A percentile compares a stretch with the other conserved stretches of the same genome.
These are phyloP conservation scores for Pterulicium gracile DNA, from an alignment of 1,284 basidiomycete species.

Conservation along the genomic window DNA sequence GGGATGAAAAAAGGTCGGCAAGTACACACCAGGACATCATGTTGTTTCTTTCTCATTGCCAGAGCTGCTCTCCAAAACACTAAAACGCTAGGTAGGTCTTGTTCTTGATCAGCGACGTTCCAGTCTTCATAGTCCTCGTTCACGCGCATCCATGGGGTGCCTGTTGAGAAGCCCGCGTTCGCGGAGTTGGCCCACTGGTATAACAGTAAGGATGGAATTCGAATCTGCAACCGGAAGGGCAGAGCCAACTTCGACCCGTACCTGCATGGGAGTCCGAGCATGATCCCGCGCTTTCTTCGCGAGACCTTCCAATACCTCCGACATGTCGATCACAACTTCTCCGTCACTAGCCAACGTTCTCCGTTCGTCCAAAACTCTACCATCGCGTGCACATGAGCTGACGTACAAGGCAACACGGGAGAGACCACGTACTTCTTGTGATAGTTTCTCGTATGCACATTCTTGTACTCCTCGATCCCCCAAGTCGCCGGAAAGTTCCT, in stretches of 20 bases:
- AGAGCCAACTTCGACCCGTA: conserved; percentile 10
- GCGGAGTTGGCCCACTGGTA: conserved; percentile 45
- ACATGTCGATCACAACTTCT: conserved; percentile 39
- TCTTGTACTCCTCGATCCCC: conserved; percentile 64
- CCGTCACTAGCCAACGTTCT: conserved; percentile 20
- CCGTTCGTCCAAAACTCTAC: conserved; percentile 29
- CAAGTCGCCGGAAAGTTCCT: conserved; percentile 57
- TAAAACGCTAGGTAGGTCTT: conserved; percentile 39
- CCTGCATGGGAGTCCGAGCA: conserved; percentile 57
- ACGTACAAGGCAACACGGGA: conserved; percentile 7
- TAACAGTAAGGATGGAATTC: no score
- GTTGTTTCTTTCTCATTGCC: conserved; percentile 38
- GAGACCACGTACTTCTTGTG: conserved; percentile 24
- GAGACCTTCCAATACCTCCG: conserved; percentile 43
- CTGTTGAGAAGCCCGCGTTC: conserved; percentile 57
- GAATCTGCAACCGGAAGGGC: not conserved
- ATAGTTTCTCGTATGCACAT: conserved; percentile 47
- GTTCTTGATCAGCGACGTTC: conserved; percentile 45
- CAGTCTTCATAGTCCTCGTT: conserved; percentile 56
- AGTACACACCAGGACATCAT: conserved; percentile 45
- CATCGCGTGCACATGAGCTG: conserved; percentile 12
- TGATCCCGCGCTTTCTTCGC: conserved; percentile 63
- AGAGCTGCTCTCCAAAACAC: conserved; percentile 52
- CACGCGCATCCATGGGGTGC: conserved; percentile 67
- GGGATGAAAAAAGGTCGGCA: not conserved